These are phyloP conservation scores for Pseudocercospora ulei DNA, from an alignment of 2,329 filamentous ascomycete species.

Conservation along the genomic window DNA sequence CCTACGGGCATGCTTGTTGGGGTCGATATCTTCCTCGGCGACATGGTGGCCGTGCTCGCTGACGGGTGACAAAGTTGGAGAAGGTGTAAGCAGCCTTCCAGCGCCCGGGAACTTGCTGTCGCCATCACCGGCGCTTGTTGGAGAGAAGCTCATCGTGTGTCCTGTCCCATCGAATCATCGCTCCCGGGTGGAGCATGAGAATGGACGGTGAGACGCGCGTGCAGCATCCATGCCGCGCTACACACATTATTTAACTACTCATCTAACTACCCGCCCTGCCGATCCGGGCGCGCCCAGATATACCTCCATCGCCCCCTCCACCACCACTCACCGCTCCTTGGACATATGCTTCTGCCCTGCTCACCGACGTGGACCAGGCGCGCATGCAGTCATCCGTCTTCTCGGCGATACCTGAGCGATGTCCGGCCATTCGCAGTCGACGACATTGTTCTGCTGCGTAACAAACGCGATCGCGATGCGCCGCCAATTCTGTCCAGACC, in stretches of 20 bases:
- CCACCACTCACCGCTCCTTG: background rate
- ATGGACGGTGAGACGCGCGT: background rate
- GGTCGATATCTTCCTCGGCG: background rate
- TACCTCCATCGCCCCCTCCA: too few species aligned
- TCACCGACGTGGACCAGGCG: background rate
- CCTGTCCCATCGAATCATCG: background rate
- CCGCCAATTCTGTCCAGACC: slow-evolving; percentile 36
- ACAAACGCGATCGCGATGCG: slow-evolving; percentile 33
- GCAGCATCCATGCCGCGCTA: background rate
- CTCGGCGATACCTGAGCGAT: slow-evolving; percentile 15
- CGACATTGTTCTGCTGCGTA: slow-evolving; percentile 37
- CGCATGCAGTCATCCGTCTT: slow-evolving; percentile 1
- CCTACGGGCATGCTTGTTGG: slow-evolving; percentile 8
- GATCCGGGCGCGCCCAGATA: background rate
- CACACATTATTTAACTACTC: too few species aligned
- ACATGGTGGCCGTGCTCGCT: slow-evolving; percentile 13
- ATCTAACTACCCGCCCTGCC: slow-evolving; percentile 7
- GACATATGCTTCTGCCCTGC: slow-evolving; percentile 1
- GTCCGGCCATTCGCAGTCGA: slow-evolving; percentile 23
- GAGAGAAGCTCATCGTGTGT: slow-evolving; percentile 13
- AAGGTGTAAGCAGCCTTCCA: slow-evolving; percentile 17
- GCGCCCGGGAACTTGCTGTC: slow-evolving; percentile 2
- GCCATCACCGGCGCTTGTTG: slow-evolving; percentile 12
- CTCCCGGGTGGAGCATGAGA: background rate
- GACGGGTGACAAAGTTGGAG: slow-evolving; percentile 18